Evolutionary conservation across 805 yeast species (phyloP).

Genomic region (Jamesozyma gamospora): DNA sequence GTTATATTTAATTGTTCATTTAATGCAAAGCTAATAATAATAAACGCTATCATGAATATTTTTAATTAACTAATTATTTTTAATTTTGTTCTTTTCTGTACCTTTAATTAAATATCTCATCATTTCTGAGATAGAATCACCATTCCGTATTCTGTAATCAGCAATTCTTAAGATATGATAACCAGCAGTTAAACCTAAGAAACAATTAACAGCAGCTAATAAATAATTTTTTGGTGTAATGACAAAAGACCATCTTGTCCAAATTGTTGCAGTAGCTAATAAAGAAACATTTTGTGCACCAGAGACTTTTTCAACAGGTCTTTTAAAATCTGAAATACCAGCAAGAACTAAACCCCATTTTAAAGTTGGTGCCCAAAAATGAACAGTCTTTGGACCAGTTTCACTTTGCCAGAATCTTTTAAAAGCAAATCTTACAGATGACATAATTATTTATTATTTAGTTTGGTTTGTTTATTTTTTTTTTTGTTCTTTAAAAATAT

Average conservation of each 20-base stretch:
- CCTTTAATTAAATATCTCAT: constrained; percentile 52
- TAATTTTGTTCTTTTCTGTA: constrained; percentile 1
- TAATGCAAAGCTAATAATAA: too few relatives aligned
- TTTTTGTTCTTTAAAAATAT: too few relatives aligned
- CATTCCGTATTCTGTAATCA: constrained; percentile 52
- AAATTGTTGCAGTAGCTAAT: constrained; percentile 84
- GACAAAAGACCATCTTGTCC: constrained; percentile 98
- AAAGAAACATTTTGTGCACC: constrained; percentile 68
- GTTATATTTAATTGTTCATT: too few relatives aligned
- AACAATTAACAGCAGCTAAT: constrained; percentile 89
- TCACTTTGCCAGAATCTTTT: constrained; percentile 68
- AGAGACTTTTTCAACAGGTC: constrained; percentile 89
- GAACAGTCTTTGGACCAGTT: constrained; percentile 94
- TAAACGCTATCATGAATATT: background rate
- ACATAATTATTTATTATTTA: constrained; percentile 4
- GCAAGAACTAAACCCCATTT: constrained; percentile 93
- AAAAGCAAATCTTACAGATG: constrained; percentile 34
- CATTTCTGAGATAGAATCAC: constrained; percentile 52
- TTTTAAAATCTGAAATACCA: constrained; percentile 73
- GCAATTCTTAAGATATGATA: constrained; percentile 68
- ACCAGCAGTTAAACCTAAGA: constrained; percentile 85
- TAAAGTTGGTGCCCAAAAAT: constrained; percentile 84
- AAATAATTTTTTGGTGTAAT: constrained; percentile 81
- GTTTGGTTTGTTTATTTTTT: background rate
- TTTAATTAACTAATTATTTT: background rate